These are phyloP conservation scores for Globisporangium orthogonon DNA, from an alignment of 352 stramenopile genomes.

Conservation along the genomic window DNA sequence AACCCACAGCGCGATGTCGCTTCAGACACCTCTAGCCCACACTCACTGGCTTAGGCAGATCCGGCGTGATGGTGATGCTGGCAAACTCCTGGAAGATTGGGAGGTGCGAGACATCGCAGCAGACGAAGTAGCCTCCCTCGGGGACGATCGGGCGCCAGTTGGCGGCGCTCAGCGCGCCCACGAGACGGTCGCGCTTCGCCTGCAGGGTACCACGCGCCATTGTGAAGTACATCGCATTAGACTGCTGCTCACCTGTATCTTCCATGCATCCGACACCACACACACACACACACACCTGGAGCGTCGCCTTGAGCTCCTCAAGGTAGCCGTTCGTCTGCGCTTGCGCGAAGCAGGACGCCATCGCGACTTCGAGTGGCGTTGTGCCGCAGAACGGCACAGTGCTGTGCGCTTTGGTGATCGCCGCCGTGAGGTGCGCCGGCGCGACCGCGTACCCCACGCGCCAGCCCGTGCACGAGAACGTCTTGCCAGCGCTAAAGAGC, in stretches of 20 bases:
- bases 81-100: conserved; percentile 71
- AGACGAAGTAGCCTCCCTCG: conserved; percentile 95
- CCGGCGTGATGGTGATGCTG: conserved; percentile 36
- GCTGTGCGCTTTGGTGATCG: conserved; percentile 77
- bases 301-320: conserved; percentile 55
- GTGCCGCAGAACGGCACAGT: conserved; percentile 92
- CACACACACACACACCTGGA: conserved; percentile 25
- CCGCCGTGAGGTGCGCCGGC: conserved; percentile 40
- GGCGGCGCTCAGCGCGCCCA: conserved; percentile 63
- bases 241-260: background rate
- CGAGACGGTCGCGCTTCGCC: conserved; percentile 85
- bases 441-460: conserved; percentile 82
- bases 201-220: conserved; percentile 12
- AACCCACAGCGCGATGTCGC: too few species aligned
- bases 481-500: conserved; percentile 92
- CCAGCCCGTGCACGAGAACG: conserved; percentile 93
- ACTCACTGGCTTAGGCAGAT: conserved; percentile 55
- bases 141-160: conserved; percentile 90
- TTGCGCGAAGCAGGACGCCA: conserved; percentile 84
- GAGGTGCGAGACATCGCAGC: conserved; percentile 69
- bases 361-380: conserved; percentile 91
- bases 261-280: background rate
- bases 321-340: conserved; percentile 88
- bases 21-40: too few species aligned
- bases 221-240: background rate